Evolutionary conservation across 768 basidiomycete species (phyloP), one percentile per base, ranked within the genome.

Genomic region (Amanita subjunquillea): DNA sequence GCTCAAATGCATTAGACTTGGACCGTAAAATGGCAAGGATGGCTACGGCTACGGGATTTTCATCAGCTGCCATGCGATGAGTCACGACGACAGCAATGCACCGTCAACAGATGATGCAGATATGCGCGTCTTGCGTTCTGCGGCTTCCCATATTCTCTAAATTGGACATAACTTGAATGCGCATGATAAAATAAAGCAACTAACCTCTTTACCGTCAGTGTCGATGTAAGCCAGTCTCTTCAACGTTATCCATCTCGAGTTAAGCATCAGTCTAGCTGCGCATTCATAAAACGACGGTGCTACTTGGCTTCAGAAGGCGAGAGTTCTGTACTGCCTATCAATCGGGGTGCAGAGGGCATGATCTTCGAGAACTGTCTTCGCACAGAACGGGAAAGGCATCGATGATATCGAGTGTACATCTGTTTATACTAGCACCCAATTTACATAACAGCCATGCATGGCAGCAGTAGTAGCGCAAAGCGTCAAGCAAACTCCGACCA

Each of bases 121-220:
- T 45, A 80, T 80, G 40, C 88, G 77, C 10, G 89, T 91, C 61
- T 81, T 87, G 36, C 94, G 76, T 59, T 89, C 83, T 8, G 93
- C 93, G 54, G 73, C 83, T 67, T 96, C 94, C 93, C 94, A 97
- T n/a, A 76, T 60, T 53, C 91, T 72, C 85, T 94, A 58, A 8
- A 40, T 44, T 41, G 38, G 54, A 51, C 30, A 45, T 50, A 23
- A 48, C 48, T 46, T 50, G 32, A 36, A 29, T 50, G 23, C 27
- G 34, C 41, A 47, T 27, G 12, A 17, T 32, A n/a, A 55, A 17
- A 34, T 20, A 50, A 42, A 53, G 48, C 30, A 23, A 3, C 7
- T 39, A 55, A 88, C 91, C 72, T 87, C 72, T 60, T 72, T 78
- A 2, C 92, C 91, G 10, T 82, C 79, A 57, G 82, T 75, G 70